Percentiles rank a stretch among this genome's conserved stretches.
These are phyloP conservation scores for Thuja plicata DNA, from an alignment of 83 land plant genomes.

Conservation along the genomic window DNA sequence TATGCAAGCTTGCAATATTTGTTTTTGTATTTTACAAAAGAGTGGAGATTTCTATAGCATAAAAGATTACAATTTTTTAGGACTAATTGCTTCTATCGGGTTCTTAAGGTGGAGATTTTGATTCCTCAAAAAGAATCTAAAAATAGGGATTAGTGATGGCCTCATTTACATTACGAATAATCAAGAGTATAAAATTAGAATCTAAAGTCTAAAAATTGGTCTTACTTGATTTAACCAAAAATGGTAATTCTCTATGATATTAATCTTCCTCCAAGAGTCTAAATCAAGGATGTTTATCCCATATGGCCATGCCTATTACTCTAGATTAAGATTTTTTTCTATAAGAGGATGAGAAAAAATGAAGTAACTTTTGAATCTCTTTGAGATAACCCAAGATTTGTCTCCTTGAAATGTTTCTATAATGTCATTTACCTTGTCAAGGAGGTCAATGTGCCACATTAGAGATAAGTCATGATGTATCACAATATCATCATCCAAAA, in stretches of 20 bases:
- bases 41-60: not conserved
- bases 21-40: not conserved
- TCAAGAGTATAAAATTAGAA: not conserved
- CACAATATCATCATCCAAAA: slow-evolving; percentile 93
- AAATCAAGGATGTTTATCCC: slow-evolving; percentile 96
- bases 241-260: slow-evolving; percentile 79
- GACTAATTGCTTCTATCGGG: too few species aligned
- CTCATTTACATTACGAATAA: not conserved
- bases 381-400: slow-evolving; percentile 88
- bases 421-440: slow-evolving; percentile 91
- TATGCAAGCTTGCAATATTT: not conserved
- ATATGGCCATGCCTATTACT: slow-evolving; percentile 96
- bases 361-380: slow-evolving; percentile 77
- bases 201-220: not conserved
- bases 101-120: not conserved
- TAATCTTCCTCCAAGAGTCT: slow-evolving; percentile 86
- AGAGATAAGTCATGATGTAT: slow-evolving; percentile 79
- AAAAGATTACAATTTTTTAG: not conserved
- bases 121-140: not conserved
- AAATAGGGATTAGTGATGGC: not conserved
- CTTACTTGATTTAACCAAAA: slow-evolving; percentile 80
- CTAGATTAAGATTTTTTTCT: slow-evolving; percentile 65
- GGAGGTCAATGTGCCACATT: slow-evolving; percentile 80
- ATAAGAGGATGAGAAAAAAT: slow-evolving; percentile 89
- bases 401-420: slow-evolving; percentile 88